Percentiles rank a stretch among this genome's conserved stretches.
Evolutionary conservation across 164 flowering plant genomes (phyloP).

Genomic region (grape (Vitis vinifera)): ASM3070453v1 NC_081805.1:8469001-8469500

Average conservation of each 20-base stretch:
- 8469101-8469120: constrained; percentile 57
- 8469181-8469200: no score
- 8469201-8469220: constrained; percentile 63
- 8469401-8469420: constrained; percentile 30
- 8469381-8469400: neutral
- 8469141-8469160: constrained; percentile 89
- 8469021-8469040: no score
- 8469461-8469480: constrained; percentile 68
- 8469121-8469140: constrained; percentile 94
- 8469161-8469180: constrained; percentile 25
- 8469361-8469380: neutral
- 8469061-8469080: no score
- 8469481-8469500: constrained; percentile 78
- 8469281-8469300: constrained; percentile 74
- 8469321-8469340: constrained; percentile 66
- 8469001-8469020: no score
- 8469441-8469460: constrained; percentile 77
- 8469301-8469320: constrained; percentile 51
- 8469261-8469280: constrained; percentile 75
- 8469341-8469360: constrained; percentile 80
- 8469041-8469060: no score
- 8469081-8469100: constrained; percentile 6
- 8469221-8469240: constrained; percentile 77
- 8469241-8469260: constrained; percentile 80
- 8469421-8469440: constrained; percentile 54